These are phyloP conservation scores for Sutorius eximius DNA, from an alignment of 1,284 basidiomycete genomes.

Conservation along the genomic window DNA sequence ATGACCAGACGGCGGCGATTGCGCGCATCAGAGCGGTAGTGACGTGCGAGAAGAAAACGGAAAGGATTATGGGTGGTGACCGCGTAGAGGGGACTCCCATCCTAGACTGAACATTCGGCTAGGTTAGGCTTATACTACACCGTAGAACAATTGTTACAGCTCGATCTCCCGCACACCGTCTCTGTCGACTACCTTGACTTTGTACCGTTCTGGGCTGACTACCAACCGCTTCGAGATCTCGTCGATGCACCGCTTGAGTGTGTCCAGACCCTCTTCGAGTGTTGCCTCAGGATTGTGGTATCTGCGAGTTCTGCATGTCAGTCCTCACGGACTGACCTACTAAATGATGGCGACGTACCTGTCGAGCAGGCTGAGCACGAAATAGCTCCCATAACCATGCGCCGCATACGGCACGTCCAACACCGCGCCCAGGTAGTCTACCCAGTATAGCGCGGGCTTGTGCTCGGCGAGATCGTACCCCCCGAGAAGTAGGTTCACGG, in stretches of 20 bases:
- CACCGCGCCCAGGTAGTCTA: slow-evolving; percentile 93
- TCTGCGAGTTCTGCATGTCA: slow-evolving; percentile 38
- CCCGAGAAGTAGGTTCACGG: slow-evolving; percentile 91
- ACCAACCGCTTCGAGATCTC: slow-evolving; percentile 87
- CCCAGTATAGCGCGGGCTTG: slow-evolving; percentile 87
- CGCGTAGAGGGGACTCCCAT: slow-evolving; percentile 39
- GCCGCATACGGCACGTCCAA: slow-evolving; percentile 90
- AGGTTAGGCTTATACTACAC: slow-evolving; percentile 6
- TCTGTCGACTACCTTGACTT: slow-evolving; percentile 89
- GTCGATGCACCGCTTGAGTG: slow-evolving; percentile 83
- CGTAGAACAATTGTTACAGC: slow-evolving; percentile 40
- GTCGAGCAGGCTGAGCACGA: slow-evolving; percentile 90
- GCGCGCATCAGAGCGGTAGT: slow-evolving; percentile 42
- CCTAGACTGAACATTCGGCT: slow-evolving; percentile 21
- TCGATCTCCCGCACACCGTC: slow-evolving; percentile 83
- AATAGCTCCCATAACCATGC: slow-evolving; percentile 94
- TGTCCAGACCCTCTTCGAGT: slow-evolving; percentile 83
- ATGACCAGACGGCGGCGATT: slow-evolving; percentile 20
- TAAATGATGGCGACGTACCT: slow-evolving; percentile 47
- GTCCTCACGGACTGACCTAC: neutral
- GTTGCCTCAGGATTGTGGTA: slow-evolving; percentile 84
- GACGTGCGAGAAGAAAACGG: slow-evolving; percentile 50
- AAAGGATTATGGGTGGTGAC: slow-evolving; percentile 57
- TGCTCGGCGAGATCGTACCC: slow-evolving; percentile 79
- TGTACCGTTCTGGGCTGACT: slow-evolving; percentile 81